phyloP scores from a whole-genome alignment of 1,139 yeast genomes.

The Geotrichum carabidarum region DNA sequence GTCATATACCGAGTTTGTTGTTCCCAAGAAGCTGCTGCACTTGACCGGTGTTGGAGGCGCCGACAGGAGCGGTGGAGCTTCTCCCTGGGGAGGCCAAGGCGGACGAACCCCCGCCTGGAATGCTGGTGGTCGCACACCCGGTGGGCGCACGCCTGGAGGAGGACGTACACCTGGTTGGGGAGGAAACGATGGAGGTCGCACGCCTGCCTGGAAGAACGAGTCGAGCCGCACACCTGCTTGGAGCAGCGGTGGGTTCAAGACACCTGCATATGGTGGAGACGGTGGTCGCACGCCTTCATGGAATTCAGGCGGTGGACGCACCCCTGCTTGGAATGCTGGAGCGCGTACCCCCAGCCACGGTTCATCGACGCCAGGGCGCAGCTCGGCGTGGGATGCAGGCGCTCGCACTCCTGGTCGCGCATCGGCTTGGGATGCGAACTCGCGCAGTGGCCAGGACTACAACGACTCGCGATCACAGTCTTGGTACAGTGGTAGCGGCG shows the following conservation, averaged over 20 bases:
- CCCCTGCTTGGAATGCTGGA: conserved; percentile 46
- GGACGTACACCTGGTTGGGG: conserved; percentile 50
- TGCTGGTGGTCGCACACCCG: conserved; percentile 35
- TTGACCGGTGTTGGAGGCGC: conserved; percentile 23
- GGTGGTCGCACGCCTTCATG: conserved; percentile 46
- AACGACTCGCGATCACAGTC: conserved; percentile 22
- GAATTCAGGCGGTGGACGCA: conserved; percentile 38
- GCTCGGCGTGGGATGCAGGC: conserved; percentile 24
- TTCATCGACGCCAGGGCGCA: conserved; percentile 12
- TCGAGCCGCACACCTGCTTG: conserved; percentile 41
- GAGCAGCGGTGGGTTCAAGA: conserved; percentile 40
- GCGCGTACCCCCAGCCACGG: conserved; percentile 40
- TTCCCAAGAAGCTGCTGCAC: conserved; percentile 40
- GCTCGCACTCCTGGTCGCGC: conserved; percentile 20
- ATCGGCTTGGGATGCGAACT: conserved; percentile 34
- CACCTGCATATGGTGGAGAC: conserved; percentile 41
- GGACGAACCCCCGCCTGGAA: conserved; percentile 34
- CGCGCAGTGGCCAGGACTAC: conserved; percentile 29
- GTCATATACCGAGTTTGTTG: conserved; percentile 76
- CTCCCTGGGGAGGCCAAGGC: conserved; percentile 30
- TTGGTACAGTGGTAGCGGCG: conserved; percentile 20
- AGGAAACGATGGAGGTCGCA: conserved; percentile 42
- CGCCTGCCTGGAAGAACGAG: conserved; percentile 41
- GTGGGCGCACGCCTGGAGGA: conserved; percentile 47
- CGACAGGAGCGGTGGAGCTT: conserved; percentile 24